phyloP scores from a whole-genome alignment of 768 basidiomycete genomes.

The Leucosporidium yakuticum region DNA sequence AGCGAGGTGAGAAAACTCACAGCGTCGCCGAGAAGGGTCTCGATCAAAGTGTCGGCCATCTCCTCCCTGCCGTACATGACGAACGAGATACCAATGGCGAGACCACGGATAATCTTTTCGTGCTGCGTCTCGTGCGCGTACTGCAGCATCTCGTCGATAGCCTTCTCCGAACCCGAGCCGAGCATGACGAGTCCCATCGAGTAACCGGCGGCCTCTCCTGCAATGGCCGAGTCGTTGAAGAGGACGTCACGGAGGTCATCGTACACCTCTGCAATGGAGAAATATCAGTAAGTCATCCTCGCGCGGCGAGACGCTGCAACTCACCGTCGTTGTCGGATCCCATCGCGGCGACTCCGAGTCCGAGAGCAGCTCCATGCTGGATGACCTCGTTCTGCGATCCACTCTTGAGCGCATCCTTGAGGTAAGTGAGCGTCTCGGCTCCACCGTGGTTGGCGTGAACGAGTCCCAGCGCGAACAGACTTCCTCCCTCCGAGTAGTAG shows the following conservation, averaged over 20 bases:
- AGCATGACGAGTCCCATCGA: slow-evolving; percentile 98
- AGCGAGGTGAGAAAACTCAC: slow-evolving; percentile 47
- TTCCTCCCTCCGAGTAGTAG: slow-evolving; percentile 89
- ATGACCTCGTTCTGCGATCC: slow-evolving; percentile 73
- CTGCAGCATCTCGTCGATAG: slow-evolving; percentile 86
- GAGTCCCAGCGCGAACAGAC: slow-evolving; percentile 88
- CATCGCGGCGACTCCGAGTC: slow-evolving; percentile 93
- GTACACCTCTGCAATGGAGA: slow-evolving; percentile 60
- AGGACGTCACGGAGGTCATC: slow-evolving; percentile 83
- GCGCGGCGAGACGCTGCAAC: slow-evolving; percentile 15
- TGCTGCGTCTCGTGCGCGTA: slow-evolving; percentile 97
- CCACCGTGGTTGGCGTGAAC: slow-evolving; percentile 84
- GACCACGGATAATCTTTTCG: slow-evolving; percentile 96
- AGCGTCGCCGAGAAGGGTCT: slow-evolving; percentile 74
- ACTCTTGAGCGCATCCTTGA: slow-evolving; percentile 70
- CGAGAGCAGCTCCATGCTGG: slow-evolving; percentile 93
- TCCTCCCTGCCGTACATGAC: slow-evolving; percentile 89
- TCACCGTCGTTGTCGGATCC: slow-evolving; percentile 68
- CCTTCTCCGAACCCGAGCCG: slow-evolving; percentile 73
- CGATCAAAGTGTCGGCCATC: slow-evolving; percentile 78
- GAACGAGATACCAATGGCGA: slow-evolving; percentile 87
- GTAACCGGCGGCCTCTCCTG: slow-evolving; percentile 91
- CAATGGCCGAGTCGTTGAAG: slow-evolving; percentile 89
- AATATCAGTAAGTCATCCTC: too few relatives aligned
- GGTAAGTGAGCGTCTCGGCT: slow-evolving; percentile 48